Evolutionary conservation across 2,329 filamentous ascomycete genomes (phyloP).

Genomic region (Trichophyton benhamiae): DNA sequence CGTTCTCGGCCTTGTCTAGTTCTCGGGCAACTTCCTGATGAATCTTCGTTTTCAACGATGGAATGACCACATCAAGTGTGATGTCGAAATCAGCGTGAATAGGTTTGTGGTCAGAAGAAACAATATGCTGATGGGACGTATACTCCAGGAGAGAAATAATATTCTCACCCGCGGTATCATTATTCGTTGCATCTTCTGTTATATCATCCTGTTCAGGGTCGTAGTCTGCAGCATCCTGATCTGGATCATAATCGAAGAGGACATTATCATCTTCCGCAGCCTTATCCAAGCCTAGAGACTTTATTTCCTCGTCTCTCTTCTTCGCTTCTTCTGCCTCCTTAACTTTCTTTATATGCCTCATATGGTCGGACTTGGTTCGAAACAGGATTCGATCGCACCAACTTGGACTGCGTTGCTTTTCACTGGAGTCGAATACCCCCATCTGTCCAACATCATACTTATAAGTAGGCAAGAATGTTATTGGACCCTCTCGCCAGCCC

Average conservation of each 20-base stretch:
- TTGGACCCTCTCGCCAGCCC: constrained; percentile 80
- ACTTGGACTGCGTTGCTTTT: constrained; percentile 82
- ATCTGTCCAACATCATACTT: constrained; percentile 96
- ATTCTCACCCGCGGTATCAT: constrained; percentile 27
- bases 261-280: constrained; percentile 67
- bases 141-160: constrained; percentile 54
- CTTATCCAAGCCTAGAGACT: constrained; percentile 60
- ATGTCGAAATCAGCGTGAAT: constrained; percentile 71
- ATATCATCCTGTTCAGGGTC: constrained; percentile 36
- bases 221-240: constrained; percentile 52
- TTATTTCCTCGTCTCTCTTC: constrained; percentile 74
- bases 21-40: constrained; percentile 79
- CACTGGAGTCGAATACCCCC: constrained; percentile 84
- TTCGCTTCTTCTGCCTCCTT: constrained; percentile 55
- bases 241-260: constrained; percentile 81
- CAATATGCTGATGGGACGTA: constrained; percentile 73
- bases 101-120: constrained; percentile 93
- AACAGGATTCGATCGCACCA: constrained; percentile 96
- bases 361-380: constrained; percentile 59
- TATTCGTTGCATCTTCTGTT: constrained; percentile 17
- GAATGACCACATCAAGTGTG: constrained; percentile 74
- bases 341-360: constrained; percentile 51
- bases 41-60: constrained; percentile 69
- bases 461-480: constrained; percentile 85
- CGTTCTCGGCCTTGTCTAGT: constrained; percentile 83